phyloP scores from a whole-genome alignment of 192 early-diverging fungal genomes.

The Pecoramyces ruminantium region DNA sequence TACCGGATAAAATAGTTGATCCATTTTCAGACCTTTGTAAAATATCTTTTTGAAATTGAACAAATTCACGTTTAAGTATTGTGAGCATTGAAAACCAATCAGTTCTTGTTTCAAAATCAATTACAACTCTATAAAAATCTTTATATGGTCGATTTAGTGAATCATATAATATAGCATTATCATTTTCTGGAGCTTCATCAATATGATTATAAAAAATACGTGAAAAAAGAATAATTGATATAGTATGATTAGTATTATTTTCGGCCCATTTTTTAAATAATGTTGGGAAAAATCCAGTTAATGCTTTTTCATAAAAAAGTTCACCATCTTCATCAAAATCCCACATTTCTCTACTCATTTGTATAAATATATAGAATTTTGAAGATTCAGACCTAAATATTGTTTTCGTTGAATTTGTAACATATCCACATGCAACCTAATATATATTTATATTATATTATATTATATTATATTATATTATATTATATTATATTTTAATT shows the following conservation, averaged over 20 bases:
- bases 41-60: conserved; percentile 52
- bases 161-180: neutral
- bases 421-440: conserved; percentile 62
- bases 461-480: too few relatives aligned
- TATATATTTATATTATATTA: too few relatives aligned
- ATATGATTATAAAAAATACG: conserved; percentile 52
- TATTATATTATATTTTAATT: too few relatives aligned
- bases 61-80: conserved; percentile 54
- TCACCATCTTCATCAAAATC: conserved; percentile 95
- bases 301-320: conserved; percentile 81
- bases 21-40: conserved; percentile 24
- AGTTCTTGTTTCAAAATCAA: conserved; percentile 70
- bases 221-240: conserved; percentile 88
- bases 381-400: conserved; percentile 90
- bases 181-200: neutral
- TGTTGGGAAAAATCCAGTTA: conserved; percentile 74
- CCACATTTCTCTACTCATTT: conserved; percentile 96
- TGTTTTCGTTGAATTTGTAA: conserved; percentile 58
- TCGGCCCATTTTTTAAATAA: conserved; percentile 76
- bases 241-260: conserved; percentile 71
- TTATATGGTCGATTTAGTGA: conserved; percentile 43
- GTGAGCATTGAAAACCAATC: conserved; percentile 54
- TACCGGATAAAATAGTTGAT: conserved; percentile 38
- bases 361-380: conserved; percentile 85
- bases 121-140: conserved; percentile 89